phyloP scores from a whole-genome alignment of 257 asterid genomes.

The Petrea volubilis region DNA sequence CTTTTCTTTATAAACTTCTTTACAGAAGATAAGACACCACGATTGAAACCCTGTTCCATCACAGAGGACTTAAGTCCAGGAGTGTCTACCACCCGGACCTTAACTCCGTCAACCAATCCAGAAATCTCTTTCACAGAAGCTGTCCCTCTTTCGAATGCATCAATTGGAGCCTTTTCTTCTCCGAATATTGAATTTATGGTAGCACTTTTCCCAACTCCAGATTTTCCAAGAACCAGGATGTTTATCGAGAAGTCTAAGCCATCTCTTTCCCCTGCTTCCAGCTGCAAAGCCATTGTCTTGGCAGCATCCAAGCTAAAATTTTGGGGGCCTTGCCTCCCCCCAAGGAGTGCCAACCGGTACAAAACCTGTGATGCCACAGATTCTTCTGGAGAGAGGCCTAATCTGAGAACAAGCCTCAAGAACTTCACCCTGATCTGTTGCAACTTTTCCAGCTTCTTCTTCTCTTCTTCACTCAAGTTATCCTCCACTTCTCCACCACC shows the following conservation, averaged over 20 bases:
- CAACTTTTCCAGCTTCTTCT: constrained; percentile 59
- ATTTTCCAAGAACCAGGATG: constrained; percentile 74
- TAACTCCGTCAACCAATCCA: constrained; percentile 63
- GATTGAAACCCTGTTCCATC: constrained; percentile 68
- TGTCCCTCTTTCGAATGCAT: constrained; percentile 76
- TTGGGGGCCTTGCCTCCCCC: constrained; percentile 75
- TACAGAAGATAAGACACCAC: constrained; percentile 47
- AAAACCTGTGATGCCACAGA: constrained; percentile 81
- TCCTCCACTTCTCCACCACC: constrained; percentile 56
- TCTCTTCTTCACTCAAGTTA: constrained; percentile 74
- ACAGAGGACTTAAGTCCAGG: constrained; percentile 67
- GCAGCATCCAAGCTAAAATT: constrained; percentile 64
- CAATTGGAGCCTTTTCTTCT: constrained; percentile 69
- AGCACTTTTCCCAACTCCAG: constrained; percentile 80
- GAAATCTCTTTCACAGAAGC: constrained; percentile 51
- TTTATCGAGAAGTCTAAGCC: constrained; percentile 58
- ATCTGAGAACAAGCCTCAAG: constrained; percentile 64
- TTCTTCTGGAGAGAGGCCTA: constrained; percentile 69
- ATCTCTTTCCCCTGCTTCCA: constrained; percentile 51
- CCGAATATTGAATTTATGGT: constrained; percentile 75
- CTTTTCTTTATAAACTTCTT: constrained; percentile 58
- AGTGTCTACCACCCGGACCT: constrained; percentile 63
- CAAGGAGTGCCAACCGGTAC: constrained; percentile 71
- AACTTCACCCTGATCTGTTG: constrained; percentile 64
- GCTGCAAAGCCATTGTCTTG: constrained; percentile 55